Percentiles rank a stretch among this genome's conserved stretches.
phyloP scores from a whole-genome alignment of 225 moss, liverwort and hornwort species.

The Antitrichia curtipendula region DNA sequence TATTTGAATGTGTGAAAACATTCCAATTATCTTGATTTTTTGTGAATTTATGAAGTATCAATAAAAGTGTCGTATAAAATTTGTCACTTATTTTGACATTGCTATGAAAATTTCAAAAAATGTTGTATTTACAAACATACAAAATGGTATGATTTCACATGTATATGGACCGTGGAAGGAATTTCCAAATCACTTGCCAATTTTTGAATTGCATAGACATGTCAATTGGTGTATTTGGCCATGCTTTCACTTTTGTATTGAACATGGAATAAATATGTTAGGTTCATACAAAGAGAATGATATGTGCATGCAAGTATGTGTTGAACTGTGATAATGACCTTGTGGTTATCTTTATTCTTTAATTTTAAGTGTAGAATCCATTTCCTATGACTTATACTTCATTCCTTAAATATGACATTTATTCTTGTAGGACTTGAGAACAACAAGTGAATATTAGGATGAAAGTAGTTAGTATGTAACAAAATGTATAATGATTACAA shows the following conservation, averaged over 20 bases:
- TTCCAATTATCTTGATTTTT: neutral
- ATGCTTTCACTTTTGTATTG: neutral
- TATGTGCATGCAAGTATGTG: rapidly evolving
- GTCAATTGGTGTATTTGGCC: rapidly evolving
- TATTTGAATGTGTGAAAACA: neutral
- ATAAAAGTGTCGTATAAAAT: no score
- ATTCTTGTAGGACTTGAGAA: neutral
- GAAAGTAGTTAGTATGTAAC: no score
- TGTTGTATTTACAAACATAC: rapidly evolving
- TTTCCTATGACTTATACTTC: rapidly evolving
- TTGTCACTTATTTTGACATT: neutral
- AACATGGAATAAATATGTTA: neutral
- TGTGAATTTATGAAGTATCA: neutral
- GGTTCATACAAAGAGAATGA: rapidly evolving
- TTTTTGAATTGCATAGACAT: neutral
- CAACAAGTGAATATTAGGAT: rapidly evolving
- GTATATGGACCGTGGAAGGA: rapidly evolving
- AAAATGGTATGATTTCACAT: neutral
- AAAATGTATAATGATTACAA: neutral
- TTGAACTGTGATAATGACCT: neutral
- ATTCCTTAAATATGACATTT: neutral
- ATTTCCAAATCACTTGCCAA: no score
- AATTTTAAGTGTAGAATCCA: rapidly evolving
- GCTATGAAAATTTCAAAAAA: neutral
- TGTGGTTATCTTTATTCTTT: neutral